Base-by-base conservation (phyloP, 2,329 filamentous ascomycete genomes). In the Fusarium fracticaudum region DNA sequence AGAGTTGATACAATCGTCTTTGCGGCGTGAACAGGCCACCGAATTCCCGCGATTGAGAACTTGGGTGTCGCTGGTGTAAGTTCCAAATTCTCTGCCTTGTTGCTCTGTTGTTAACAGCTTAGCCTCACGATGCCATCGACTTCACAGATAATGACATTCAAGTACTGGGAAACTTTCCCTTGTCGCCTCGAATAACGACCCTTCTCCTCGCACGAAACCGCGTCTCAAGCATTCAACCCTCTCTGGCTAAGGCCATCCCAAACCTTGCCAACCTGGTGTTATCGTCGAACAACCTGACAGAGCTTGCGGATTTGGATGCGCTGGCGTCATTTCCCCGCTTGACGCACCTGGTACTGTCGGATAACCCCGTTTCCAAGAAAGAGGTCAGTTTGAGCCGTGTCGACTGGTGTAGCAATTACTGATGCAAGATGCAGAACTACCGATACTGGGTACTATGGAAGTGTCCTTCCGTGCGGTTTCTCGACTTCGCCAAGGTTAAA, bases 131-230 rank as follows among this genome's bases (percentile, higher is more conserved):
- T 87, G 92, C 94, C 76, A 97, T 99, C 87, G 96, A 99, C 86
- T 92, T 99, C 80, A 98, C 96, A 84, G 96, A 99, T 87, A 99
- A 99, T 84, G 95, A 98, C 84, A 96, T 99, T 80, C 91, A 94
- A 78, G 87, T 92, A 57, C 90, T 99, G 73, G 92, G 92, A 75
- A 98, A 98, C 86, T 98, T 99, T 82, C 96, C 96, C 8, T 91
- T 97, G 58, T 96, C 93, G 64, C 95, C 94, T 51, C 93, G 96
- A 77, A 88, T 98, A 79, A 93, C 91, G 77, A 97, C 94, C 26
- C 90, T 99, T 47, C 91, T 99, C 54, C 90, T 98, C 62, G 95
- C 95, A 61, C 92, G 95, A 74, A 99, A 99, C 85, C 92, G 96
- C 77, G 89, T 99, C 80, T 87, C 91, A 66, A 90, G 89, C 79